phyloP scores from a whole-genome alignment of 257 asterid species.

The Voacanga thouarsii region DNA sequence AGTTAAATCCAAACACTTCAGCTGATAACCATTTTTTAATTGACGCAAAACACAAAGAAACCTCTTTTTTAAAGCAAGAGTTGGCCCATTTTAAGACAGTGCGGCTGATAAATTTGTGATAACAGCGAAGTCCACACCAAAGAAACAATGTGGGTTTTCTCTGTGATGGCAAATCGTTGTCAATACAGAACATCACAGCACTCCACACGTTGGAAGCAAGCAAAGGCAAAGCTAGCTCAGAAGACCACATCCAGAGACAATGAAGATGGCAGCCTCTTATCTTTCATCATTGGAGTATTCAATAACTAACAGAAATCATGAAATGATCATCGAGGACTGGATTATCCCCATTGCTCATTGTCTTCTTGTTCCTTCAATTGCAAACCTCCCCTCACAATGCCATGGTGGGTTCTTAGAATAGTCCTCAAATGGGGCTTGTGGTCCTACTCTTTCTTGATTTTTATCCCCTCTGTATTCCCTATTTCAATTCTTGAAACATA shows the following conservation, averaged over 20 bases:
- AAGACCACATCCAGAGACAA: conserved; percentile 1
- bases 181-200: neutral
- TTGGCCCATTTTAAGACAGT: neutral
- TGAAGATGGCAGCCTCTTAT: neutral
- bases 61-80: neutral
- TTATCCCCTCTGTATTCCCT: neutral
- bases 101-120: neutral
- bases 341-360: neutral
- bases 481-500: neutral
- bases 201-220: conserved; percentile 2
- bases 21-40: no score
- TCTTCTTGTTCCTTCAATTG: conserved; percentile 2
- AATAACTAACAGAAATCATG: neutral
- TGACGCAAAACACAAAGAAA: neutral
- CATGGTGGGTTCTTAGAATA: neutral
- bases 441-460: neutral
- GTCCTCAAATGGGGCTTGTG: neutral
- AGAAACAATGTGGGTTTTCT: neutral
- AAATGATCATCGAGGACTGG: conserved; percentile 7
- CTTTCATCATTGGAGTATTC: neutral
- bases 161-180: neutral
- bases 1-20: no score
- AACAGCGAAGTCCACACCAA: neutral
- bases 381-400: neutral
- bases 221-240: neutral